These are phyloP conservation scores for Lipomyces japonicus DNA, from an alignment of 805 yeast genomes.

Conservation along the genomic window DNA sequence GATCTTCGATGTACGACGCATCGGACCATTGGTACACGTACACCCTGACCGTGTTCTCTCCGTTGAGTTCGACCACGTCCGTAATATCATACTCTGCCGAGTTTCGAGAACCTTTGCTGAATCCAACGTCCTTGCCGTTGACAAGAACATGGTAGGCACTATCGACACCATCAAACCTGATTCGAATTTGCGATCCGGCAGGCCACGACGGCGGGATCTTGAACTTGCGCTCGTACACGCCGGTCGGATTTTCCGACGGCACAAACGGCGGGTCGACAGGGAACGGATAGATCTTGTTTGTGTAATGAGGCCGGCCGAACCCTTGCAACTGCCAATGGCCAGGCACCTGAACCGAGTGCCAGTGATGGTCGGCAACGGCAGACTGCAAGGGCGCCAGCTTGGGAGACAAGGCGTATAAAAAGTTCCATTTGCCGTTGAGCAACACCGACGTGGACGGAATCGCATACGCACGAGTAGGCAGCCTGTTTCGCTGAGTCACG, in stretches of 20 bases:
- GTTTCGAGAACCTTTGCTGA: constrained; percentile 38
- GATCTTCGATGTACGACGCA: constrained; percentile 40
- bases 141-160: constrained; percentile 38
- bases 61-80: constrained; percentile 9
- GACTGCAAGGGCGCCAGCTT: constrained; percentile 13
- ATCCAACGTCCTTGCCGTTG: constrained; percentile 38
- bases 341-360: constrained; percentile 35
- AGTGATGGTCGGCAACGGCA: constrained; percentile 5
- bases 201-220: constrained; percentile 27
- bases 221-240: constrained; percentile 37
- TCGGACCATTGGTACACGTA: constrained; percentile 38
- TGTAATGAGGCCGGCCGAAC: constrained; percentile 39
- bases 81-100: constrained; percentile 37
- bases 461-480: constrained; percentile 20
- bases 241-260: constrained; percentile 39
- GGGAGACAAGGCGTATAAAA: constrained; percentile 24
- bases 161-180: constrained; percentile 42
- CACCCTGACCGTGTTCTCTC: constrained; percentile 9
- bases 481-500: constrained; percentile 17
- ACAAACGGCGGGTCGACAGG: constrained; percentile 39
- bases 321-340: constrained; percentile 42
- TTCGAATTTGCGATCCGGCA: constrained; percentile 26
- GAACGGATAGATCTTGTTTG: constrained; percentile 38
- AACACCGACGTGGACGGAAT: constrained; percentile 9
- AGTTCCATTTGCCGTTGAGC: constrained; percentile 35